Base-by-base conservation (phyloP, 345 rosid genomes). In the Sonneratia caseolaris region DNA sequence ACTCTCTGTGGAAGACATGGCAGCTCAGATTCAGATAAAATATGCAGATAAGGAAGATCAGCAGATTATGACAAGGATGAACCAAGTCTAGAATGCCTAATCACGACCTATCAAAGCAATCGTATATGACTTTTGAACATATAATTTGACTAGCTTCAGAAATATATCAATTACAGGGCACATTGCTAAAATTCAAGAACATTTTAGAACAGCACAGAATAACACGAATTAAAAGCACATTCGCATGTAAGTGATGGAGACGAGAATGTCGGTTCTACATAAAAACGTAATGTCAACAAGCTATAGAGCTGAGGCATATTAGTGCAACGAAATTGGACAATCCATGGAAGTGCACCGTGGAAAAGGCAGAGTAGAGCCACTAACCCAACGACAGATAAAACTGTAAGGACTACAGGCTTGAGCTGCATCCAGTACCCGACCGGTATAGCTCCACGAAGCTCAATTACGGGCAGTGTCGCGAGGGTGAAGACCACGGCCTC, bases 351-450 rank as follows among this genome's bases (percentile, higher is more conserved):
- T 67, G 70, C 45, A 45, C 21, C 42, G 56, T 43, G 43, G n/a
- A 64, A 65, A 57, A 48, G 18, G 64, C 69, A 55, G 11, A 12
- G 38, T 62, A 14, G 38, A 62, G 0, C 3, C 75, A 83, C 97
- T 83, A 68, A 94, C 96, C 97, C 98, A 69, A 87, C 38, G 79
- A 91, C 77, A 72, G 96, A 81, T 74, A 84, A 76, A 70, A 81
- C 74, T 1, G 93, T 94, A 57, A 91, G 81, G 69, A 72, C 69
- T 0, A 36, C 32, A 18, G 97, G 98, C 43, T 84, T 84, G 16
- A 94, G 95, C 68, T 88, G 93, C 96, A 94, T 82, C 98, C 98
- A 94, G 73, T 94, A 91, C 70, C 98, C 98, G 57, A 94, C 96
- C 5, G 97, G 98, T 42, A 89, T 91, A 55, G 97, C 98, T 69